phyloP scores from a whole-genome alignment of 2,329 filamentous ascomycete species.

The Fusarium coffeatum region DNA sequence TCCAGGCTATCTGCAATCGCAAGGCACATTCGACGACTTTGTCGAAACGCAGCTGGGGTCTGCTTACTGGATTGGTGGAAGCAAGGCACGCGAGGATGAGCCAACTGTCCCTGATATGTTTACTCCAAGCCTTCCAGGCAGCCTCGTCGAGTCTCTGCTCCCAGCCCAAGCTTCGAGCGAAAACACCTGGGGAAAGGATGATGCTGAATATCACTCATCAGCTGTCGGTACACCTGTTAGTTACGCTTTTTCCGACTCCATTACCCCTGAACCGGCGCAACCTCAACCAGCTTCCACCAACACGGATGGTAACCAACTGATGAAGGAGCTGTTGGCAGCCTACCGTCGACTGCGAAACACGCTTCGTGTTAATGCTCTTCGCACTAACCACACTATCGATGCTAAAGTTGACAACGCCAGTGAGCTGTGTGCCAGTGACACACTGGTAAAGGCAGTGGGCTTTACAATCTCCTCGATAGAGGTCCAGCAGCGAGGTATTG shows the following conservation, averaged over 20 bases:
- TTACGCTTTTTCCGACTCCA: constrained; percentile 55
- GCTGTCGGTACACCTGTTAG: constrained; percentile 56
- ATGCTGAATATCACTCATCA: constrained; percentile 50
- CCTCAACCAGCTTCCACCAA: constrained; percentile 22
- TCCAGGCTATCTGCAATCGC: constrained; percentile 74
- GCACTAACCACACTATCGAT: constrained; percentile 52
- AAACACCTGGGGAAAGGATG: constrained; percentile 56
- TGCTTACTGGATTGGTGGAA: constrained; percentile 56
- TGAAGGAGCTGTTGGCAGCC: constrained; percentile 67
- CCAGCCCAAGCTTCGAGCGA: constrained; percentile 52
- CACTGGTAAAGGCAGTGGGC: constrained; percentile 75
- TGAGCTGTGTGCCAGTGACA: constrained; percentile 66
- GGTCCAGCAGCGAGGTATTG: constrained; percentile 89
- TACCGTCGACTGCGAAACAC: constrained; percentile 72
- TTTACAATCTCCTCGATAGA: constrained; percentile 90
- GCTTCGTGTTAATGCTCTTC: constrained; percentile 65
- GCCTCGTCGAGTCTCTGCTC: constrained; percentile 54
- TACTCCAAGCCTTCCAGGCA: constrained; percentile 55
- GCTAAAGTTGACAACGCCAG: constrained; percentile 50
- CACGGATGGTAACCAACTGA: constrained; percentile 48
- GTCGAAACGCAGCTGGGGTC: constrained; percentile 68
- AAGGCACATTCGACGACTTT: constrained; percentile 74
- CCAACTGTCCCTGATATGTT: constrained; percentile 47
- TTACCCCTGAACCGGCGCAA: constrained; percentile 42
- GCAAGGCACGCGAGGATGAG: constrained; percentile 53